Percentiles rank a stretch among this genome's conserved stretches.
Conservation (phyloP, 805 yeast genomes). For the Starmerella vitae region DNA sequence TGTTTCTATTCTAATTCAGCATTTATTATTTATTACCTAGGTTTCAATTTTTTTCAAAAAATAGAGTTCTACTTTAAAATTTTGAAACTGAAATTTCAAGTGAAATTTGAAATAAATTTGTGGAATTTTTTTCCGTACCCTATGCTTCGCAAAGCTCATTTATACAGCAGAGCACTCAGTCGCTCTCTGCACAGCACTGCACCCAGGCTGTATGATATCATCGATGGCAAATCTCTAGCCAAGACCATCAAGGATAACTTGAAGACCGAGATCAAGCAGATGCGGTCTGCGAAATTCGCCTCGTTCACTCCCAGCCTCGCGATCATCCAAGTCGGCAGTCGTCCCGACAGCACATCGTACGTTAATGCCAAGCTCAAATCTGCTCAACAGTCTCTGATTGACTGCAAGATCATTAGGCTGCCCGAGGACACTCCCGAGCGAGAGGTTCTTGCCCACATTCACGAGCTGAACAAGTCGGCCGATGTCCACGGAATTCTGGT, state of each 20-base stretch:
- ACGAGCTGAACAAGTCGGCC: conserved; percentile 55
- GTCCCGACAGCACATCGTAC: conserved; percentile 88
- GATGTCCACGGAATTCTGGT: conserved; percentile 74
- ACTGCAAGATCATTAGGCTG: conserved; percentile 50
- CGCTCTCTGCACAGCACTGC: not conserved
- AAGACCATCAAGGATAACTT: conserved; percentile 39
- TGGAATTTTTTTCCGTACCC: too few species aligned
- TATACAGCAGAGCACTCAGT: not conserved
- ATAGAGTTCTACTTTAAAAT: too few species aligned
- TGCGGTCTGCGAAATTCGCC: conserved; percentile 32
- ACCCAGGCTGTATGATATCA: conserved; percentile 21
- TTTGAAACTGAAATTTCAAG: too few species aligned
- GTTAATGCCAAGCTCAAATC: conserved; percentile 86
- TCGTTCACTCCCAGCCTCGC: conserved; percentile 63
- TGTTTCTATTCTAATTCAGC: too few species aligned
- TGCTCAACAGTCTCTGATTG: conserved; percentile 67
- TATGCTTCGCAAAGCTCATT: not conserved
- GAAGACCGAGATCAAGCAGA: conserved; percentile 35
- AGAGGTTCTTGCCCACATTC: conserved; percentile 43
- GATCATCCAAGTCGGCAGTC: conserved; percentile 77
- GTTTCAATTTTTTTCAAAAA: too few species aligned
- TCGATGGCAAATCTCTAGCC: conserved; percentile 53
- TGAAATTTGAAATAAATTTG: too few species aligned
- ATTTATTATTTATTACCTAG: too few species aligned
- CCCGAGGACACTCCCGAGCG: conserved; percentile 49